Evolutionary conservation across 805 yeast species (phyloP), one percentile per base, ranked within the genome.

Genomic region (Yamadazyma philogaea): DNA sequence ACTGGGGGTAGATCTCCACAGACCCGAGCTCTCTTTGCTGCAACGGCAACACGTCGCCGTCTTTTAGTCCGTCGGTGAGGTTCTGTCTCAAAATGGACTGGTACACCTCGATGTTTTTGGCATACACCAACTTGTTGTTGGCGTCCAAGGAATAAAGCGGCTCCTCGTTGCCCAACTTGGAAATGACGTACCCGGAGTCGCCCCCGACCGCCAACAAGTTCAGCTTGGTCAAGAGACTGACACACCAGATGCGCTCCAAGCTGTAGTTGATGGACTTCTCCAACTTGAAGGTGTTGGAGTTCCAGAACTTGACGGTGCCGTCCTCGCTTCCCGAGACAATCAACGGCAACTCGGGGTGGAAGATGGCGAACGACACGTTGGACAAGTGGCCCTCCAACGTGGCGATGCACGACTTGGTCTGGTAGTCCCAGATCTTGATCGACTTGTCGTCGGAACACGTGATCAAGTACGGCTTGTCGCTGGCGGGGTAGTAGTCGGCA

Each of bases 311-410:
- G 52, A 93, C 74, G 7, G 96, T 84, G 40, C 95, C 88, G 68
- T 93, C 99, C 68, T 93, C 99, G 40, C 96, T 84, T 51, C 99
- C 99, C 3, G 97, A 88, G 37, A 93, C 77, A 50, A 93, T 90
- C 51, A 91, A 70, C 17, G 99, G 99, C 57, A 93, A 75, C 57
- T 91, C 95, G n/a, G 96, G 96, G 64, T 93, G 99, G 82, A 90
- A 93, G 27, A 90, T 80, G 6, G 99, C 99, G 70, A 89, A 93
- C 20, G 96, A 88, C 33, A 93, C 99, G 62, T 93, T 93, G 34
- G 95, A 79, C 52, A 88, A 73, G 61, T 93, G 99, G 27, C 97
- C 99, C 60, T 85, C 95, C 54, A 93, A 74, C 20, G 95, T 84
- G 8, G 98, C 96, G 37, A 93, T 95, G 60, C 93, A 84, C 6